Evolutionary conservation across 352 stramenopile species (phyloP).

Genomic region (Globisporangium mamillatum): DNA sequence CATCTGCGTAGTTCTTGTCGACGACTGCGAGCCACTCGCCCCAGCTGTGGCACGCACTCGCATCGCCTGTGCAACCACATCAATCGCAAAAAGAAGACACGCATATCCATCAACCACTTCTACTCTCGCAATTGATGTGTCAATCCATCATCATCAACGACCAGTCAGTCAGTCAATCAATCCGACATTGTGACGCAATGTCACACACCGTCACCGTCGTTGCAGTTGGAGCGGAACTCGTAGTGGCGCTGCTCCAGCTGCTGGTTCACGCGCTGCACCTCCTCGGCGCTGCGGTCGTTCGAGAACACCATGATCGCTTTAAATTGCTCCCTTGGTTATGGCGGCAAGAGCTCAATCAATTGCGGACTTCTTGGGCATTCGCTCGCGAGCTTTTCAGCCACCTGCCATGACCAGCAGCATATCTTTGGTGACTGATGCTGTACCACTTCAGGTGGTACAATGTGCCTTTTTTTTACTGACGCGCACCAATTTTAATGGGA

Average conservation of each 20-base stretch:
- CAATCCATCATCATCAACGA: neutral
- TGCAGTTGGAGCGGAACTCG: conserved; percentile 87
- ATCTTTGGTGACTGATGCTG: neutral
- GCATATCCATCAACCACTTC: neutral
- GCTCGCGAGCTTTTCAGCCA: neutral
- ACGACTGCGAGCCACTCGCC: conserved; percentile 86
- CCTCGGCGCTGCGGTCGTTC: conserved; percentile 46
- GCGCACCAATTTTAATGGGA: neutral
- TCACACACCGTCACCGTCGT: conserved; percentile 59
- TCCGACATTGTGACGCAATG: neutral
- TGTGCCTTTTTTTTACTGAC: neutral
- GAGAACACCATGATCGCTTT: conserved; percentile 28
- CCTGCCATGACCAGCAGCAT: neutral
- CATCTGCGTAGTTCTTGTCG: conserved; percentile 81
- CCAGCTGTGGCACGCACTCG: conserved; percentile 85
- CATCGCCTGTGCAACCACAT: conserved; percentile 32
- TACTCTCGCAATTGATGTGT: neutral
- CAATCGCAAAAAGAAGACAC: neutral
- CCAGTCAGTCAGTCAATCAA: too few relatives aligned
- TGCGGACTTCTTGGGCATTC: neutral
- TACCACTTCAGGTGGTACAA: neutral
- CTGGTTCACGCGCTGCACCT: conserved; percentile 79
- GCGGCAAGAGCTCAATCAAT: neutral
- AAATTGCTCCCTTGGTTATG: neutral
- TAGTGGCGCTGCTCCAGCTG: conserved; percentile 85